Evolutionary conservation across 768 basidiomycete genomes (phyloP).

Genomic region (Russula griseocarnosa): DNA sequence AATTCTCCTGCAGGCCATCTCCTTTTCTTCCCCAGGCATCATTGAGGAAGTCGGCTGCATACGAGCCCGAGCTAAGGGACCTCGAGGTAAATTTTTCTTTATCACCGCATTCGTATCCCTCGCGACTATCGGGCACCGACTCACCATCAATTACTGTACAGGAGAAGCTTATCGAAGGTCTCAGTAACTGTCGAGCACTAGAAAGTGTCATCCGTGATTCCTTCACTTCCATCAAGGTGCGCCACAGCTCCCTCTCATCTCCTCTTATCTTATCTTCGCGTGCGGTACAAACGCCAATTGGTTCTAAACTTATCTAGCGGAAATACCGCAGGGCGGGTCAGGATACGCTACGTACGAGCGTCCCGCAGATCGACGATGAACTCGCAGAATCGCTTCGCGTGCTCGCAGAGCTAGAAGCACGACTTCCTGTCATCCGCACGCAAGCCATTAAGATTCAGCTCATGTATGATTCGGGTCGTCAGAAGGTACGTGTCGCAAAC

Average conservation of each 20-base stretch:
- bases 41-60: conserved; percentile 12
- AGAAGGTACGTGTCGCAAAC: conserved; percentile 45
- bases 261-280: not conserved
- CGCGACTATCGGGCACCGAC: not conserved
- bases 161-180: conserved; percentile 62
- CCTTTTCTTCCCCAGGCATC: not conserved
- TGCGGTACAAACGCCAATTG: not conserved
- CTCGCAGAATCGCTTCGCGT: conserved; percentile 59
- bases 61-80: conserved; percentile 27
- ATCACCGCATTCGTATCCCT: not conserved
- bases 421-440: conserved; percentile 56
- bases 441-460: conserved; percentile 59
- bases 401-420: conserved; percentile 52
- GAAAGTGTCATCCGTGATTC: conserved; percentile 66
- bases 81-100: conserved; percentile 27
- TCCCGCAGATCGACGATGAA: conserved; percentile 57
- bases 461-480: conserved; percentile 69
- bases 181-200: conserved; percentile 72
- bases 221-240: conserved; percentile 55
- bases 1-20: not conserved
- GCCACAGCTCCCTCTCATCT: conserved; percentile 20
- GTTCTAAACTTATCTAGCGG: conserved; percentile 39
- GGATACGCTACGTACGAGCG: conserved; percentile 51
- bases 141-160: conserved; percentile 31
- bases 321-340: conserved; percentile 55